These are phyloP conservation scores for Colletotrichum gloeosporioides DNA, from an alignment of 2,329 filamentous ascomycete species.

Conservation along the genomic window DNA sequence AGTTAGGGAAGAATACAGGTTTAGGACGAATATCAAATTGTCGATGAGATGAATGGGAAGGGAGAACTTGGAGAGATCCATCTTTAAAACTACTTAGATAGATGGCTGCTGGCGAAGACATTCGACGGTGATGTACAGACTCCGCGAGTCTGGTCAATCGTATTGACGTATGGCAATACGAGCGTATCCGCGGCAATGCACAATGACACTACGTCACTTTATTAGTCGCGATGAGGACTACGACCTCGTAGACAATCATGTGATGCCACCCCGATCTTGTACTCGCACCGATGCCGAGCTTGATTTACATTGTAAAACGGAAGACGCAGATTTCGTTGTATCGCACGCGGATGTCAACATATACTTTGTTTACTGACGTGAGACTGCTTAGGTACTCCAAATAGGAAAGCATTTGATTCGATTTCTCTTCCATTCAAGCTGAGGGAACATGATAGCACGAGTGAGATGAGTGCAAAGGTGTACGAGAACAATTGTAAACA, in stretches of 20 bases:
- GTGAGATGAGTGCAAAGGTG: neutral
- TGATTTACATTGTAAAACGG: neutral
- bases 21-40: neutral
- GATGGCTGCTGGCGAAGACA: neutral
- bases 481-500: neutral
- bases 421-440: fast-evolving
- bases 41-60: neutral
- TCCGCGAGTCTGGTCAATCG: neutral
- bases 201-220: neutral
- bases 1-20: neutral
- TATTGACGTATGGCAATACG: neutral
- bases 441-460: neutral
- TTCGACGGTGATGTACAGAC: neutral
- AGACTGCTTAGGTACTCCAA: neutral
- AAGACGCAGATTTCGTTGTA: neutral
- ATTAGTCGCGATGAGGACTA: neutral
- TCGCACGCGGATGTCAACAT: neutral
- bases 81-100: neutral
- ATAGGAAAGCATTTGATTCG: neutral
- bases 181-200: neutral
- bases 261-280: neutral
- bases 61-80: neutral
- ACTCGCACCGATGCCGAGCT: neutral
- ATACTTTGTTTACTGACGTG: neutral
- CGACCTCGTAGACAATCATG: neutral